Percentiles rank a stretch among this genome's conserved stretches.
phyloP scores from a whole-genome alignment of 1,284 basidiomycete species.

The Dichomitus squalens region DNA sequence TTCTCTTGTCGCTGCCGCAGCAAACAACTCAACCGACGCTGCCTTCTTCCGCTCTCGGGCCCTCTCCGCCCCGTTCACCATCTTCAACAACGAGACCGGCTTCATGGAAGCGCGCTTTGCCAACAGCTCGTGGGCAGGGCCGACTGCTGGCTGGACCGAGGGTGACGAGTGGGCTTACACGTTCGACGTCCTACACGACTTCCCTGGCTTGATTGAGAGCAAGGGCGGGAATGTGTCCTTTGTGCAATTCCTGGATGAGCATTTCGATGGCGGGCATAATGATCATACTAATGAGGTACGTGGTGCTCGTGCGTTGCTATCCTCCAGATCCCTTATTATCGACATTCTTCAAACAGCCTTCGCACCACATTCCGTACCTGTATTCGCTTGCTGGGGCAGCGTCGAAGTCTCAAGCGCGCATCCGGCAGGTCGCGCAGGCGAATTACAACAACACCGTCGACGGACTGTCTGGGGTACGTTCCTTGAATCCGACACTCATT shows the following conservation, averaged over 20 bases:
- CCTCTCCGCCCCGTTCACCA: slow-evolving; percentile 54
- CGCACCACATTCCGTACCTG: slow-evolving; percentile 83
- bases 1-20: slow-evolving; percentile 56
- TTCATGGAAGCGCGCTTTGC: slow-evolving; percentile 82
- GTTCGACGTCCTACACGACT: slow-evolving; percentile 75
- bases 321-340: too few relatives aligned
- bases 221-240: slow-evolving; percentile 72
- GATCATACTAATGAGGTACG: slow-evolving; percentile 81
- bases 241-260: slow-evolving; percentile 70
- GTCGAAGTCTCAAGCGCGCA: slow-evolving; percentile 68
- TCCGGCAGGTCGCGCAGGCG: slow-evolving; percentile 61
- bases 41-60: slow-evolving; percentile 58
- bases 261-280: slow-evolving; percentile 82
- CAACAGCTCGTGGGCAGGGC: slow-evolving; percentile 74
- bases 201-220: slow-evolving; percentile 61
- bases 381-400: slow-evolving; percentile 74
- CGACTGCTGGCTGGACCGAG: slow-evolving; percentile 76
- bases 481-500: neutral
- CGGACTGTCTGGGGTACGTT: slow-evolving; percentile 65
- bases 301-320: neutral
- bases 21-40: slow-evolving; percentile 54
- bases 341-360: too few relatives aligned
- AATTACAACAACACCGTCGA: slow-evolving; percentile 72
- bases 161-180: slow-evolving; percentile 87
- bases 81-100: slow-evolving; percentile 75